Evolutionary conservation across 257 asterid genomes (phyloP).

Genomic region (Plantago ovata): DNA sequence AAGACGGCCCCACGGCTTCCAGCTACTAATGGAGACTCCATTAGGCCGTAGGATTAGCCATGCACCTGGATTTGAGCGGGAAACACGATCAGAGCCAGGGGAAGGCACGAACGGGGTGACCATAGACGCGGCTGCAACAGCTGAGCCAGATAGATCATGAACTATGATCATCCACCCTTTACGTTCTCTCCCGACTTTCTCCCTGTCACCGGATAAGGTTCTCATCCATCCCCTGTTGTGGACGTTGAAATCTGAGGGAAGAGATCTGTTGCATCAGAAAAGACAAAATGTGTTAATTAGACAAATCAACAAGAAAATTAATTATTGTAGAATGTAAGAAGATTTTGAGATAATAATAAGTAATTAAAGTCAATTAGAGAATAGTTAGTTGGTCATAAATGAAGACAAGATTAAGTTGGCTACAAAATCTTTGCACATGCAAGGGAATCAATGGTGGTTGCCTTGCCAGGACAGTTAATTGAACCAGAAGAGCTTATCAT

Average conservation of each 20-base stretch:
- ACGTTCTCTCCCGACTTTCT: slow-evolving; percentile 54
- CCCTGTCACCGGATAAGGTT: slow-evolving; percentile 45
- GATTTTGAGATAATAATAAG: not conserved
- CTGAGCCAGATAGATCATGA: slow-evolving; percentile 81
- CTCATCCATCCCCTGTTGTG: slow-evolving; percentile 60
- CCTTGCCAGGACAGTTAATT: slow-evolving; percentile 19
- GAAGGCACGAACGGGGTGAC: slow-evolving; percentile 88
- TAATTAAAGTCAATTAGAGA: slow-evolving; percentile 16
- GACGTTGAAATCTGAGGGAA: slow-evolving; percentile 62
- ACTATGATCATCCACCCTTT: slow-evolving; percentile 84
- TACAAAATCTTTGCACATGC: slow-evolving; percentile 51
- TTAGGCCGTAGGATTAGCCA: slow-evolving; percentile 87
- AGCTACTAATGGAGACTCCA: slow-evolving; percentile 61
- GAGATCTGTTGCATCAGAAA: slow-evolving; percentile 40
- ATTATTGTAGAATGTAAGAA: not conserved
- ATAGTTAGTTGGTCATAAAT: not conserved
- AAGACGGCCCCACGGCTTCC: slow-evolving; percentile 98
- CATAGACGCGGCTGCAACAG: slow-evolving; percentile 95
- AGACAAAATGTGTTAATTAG: not conserved
- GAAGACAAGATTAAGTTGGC: slow-evolving; percentile 18
- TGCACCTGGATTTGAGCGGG: slow-evolving; percentile 81
- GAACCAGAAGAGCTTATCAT: slow-evolving; percentile 10
- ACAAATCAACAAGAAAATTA: not conserved
- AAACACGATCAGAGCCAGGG: slow-evolving; percentile 71
- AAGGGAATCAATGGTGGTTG: slow-evolving; percentile 35